These are phyloP conservation scores for Cucurbita maxima DNA, from an alignment of 306 rosid genomes.

Conservation along the genomic window DNA sequence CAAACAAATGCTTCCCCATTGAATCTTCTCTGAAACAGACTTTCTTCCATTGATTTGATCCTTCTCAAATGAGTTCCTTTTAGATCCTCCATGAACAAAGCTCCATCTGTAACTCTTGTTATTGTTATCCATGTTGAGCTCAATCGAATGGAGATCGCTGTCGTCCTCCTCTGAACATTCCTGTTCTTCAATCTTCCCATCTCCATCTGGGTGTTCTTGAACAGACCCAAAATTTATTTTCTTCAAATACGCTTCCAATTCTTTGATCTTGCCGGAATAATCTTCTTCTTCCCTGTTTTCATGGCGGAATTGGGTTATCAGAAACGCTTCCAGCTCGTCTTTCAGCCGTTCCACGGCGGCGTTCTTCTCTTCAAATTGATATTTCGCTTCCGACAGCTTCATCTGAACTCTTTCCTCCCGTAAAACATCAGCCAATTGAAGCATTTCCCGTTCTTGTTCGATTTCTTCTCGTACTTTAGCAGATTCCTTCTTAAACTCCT, in stretches of 20 bases:
- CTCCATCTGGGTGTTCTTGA: neutral
- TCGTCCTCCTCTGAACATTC: slow-evolving; percentile 38
- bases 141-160: slow-evolving; percentile 84
- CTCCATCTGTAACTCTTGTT: slow-evolving; percentile 53
- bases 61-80: slow-evolving; percentile 41
- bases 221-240: slow-evolving; percentile 31
- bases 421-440: slow-evolving; percentile 69
- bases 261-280: slow-evolving; percentile 30
- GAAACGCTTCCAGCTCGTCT: slow-evolving; percentile 44
- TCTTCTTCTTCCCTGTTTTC: slow-evolving; percentile 17
- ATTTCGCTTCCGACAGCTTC: slow-evolving; percentile 91
- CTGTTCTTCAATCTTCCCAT: slow-evolving; percentile 12
- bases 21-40: slow-evolving; percentile 64
- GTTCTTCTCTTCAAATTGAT: slow-evolving; percentile 83
- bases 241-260: slow-evolving; percentile 57
- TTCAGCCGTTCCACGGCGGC: slow-evolving; percentile 54
- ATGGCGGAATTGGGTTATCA: slow-evolving; percentile 25
- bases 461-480: slow-evolving; percentile 64
- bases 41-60: slow-evolving; percentile 39
- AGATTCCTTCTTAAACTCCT: slow-evolving; percentile 67
- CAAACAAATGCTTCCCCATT: slow-evolving; percentile 88
- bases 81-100: slow-evolving; percentile 26
- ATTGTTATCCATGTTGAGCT: slow-evolving; percentile 58
- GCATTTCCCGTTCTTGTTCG: slow-evolving; percentile 89
- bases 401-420: slow-evolving; percentile 93